Base-by-base conservation (phyloP, 1,284 basidiomycete species). In the Fomitopsis palustris region DNA sequence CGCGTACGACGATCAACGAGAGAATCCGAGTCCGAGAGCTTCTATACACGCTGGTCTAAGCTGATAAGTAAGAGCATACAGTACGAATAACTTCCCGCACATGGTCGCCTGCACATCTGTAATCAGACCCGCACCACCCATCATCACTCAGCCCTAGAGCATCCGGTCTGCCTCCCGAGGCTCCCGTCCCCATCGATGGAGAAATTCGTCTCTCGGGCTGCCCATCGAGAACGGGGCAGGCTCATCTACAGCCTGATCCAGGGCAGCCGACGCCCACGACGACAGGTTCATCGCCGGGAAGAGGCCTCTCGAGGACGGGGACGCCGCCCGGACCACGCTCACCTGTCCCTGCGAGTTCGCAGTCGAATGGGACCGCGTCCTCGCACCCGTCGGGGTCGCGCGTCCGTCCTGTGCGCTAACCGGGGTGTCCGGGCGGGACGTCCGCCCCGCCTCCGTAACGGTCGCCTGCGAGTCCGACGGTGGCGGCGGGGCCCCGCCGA, bases 251-350 rank as follows among this genome's bases (percentile, higher is more conserved):
- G 58, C 59, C n/a, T 55, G 27, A 8, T 62, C 61, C 52, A 65
- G 63, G 23, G 61, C 59, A 16, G 68, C 62, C 17, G 67, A 63
- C n/a, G 68, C 68, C 68, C 69, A 71, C 21, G 68, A 66, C 3
- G 71, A 62, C 56, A 72, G 60, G 54, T 65, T 66, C 31, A 66
- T 55, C 17, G 64, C 58, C 9, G 66, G 68, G 53, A 71, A 65
- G 21, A 72, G 58, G 27, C 61, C 55, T n/a, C 62, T 56, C 56
- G 55, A 49, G 27, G 52, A 42, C 17, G 61, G 66, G 53, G 64
- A 60, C 35, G 64, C 64, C 37, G 60, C 65, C 37, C 63, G 62
- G 23, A 31, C 42, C 27, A 25, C n/a, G 7, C 29, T 27, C n/a
- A n/a, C 31, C 19, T 12, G 25, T 21, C 19, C 23, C 23, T 45